phyloP scores from a whole-genome alignment of 2,329 filamentous ascomycete species.

The Xylariaceae sp. region DNA sequence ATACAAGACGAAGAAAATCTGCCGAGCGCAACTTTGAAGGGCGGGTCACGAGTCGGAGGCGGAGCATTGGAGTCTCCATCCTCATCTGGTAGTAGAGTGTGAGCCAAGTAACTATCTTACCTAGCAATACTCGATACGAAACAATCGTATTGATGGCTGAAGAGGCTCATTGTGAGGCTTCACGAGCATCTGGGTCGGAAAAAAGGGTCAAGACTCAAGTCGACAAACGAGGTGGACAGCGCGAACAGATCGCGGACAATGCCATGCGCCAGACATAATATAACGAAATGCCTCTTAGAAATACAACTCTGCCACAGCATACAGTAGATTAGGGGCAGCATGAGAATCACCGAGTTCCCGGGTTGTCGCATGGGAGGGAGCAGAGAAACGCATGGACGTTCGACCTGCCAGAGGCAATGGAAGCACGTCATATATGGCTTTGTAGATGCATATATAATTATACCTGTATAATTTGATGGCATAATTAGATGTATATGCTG shows the following conservation, averaged over 20 bases:
- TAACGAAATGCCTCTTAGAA: neutral
- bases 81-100: neutral
- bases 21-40: slow-evolving; percentile 8
- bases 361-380: neutral
- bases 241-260: neutral
- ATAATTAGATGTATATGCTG: neutral
- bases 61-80: slow-evolving; percentile 10
- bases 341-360: neutral
- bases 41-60: slow-evolving; percentile 14
- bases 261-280: too few relatives aligned
- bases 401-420: neutral
- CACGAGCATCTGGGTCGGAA: neutral
- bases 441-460: too few relatives aligned
- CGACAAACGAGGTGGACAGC: neutral
- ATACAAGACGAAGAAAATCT: slow-evolving; percentile 1
- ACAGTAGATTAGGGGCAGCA: neutral
- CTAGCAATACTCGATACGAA: neutral
- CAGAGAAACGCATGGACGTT: neutral
- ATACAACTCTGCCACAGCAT: neutral
- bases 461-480: neutral
- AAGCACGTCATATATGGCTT: neutral
- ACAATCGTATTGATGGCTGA: neutral
- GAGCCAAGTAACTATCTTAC: neutral
- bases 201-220: neutral
- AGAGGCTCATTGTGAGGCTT: neutral